Conservation (phyloP, 805 yeast genomes). For the Naumovozyma dairenensis region DNA sequence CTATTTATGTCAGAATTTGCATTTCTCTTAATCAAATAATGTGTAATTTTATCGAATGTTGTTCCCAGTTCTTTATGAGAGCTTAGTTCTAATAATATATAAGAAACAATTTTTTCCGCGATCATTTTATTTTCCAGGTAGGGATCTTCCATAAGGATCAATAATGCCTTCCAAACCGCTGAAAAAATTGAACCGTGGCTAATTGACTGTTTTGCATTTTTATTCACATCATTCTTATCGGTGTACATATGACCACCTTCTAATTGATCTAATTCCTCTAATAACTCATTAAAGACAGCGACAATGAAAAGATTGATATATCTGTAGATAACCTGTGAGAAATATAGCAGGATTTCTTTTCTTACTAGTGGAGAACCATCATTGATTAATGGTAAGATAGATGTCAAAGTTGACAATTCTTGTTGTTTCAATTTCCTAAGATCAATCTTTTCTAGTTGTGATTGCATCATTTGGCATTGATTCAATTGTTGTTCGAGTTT, state of each 20-base stretch:
- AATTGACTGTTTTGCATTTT: conserved; percentile 52
- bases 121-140: conserved; percentile 65
- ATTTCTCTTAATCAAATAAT: conserved; percentile 44
- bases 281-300: conserved; percentile 75
- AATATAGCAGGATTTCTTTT: conserved; percentile 69
- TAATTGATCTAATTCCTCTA: conserved; percentile 62
- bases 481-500: conserved; percentile 28
- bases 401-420: conserved; percentile 61
- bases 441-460: conserved; percentile 24
- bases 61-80: conserved; percentile 49
- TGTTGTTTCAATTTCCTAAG: conserved; percentile 47
- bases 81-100: conserved; percentile 48
- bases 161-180: conserved; percentile 77
- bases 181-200: conserved; percentile 83
- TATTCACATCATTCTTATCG: conserved; percentile 20
- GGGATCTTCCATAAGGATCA: conserved; percentile 80
- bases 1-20: conserved; percentile 11
- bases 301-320: conserved; percentile 71
- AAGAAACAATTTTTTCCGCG: conserved; percentile 70
- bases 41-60: conserved; percentile 57
- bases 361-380: conserved; percentile 90
- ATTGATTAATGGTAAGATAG: conserved; percentile 55
- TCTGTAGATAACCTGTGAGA: conserved; percentile 62
- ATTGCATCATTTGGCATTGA: conserved; percentile 20
- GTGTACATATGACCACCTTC: conserved; percentile 29